Conservation (phyloP, 805 yeast species). For the Yamadazyma ubonensis region DNA sequence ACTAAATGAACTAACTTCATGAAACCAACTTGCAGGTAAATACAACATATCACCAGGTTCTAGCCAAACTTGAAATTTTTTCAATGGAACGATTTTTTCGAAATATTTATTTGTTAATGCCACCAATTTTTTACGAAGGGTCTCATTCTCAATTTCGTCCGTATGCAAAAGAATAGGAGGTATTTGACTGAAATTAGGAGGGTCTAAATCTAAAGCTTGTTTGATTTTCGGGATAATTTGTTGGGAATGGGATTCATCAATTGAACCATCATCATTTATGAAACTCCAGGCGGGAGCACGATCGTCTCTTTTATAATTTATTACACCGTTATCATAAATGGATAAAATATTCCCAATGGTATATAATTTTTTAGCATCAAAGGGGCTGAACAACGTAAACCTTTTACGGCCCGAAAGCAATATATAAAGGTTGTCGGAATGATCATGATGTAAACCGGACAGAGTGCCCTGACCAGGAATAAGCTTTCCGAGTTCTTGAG, state of each 20-base stretch:
- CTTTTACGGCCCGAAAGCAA: conserved; percentile 60
- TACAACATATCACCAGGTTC: conserved; percentile 66
- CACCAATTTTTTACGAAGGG: conserved; percentile 24
- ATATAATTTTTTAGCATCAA: conserved; percentile 54
- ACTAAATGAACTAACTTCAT: conserved; percentile 71
- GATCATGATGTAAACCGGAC: conserved; percentile 79
- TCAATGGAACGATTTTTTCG: conserved; percentile 47
- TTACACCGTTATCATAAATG: conserved; percentile 60
- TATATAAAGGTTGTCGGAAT: conserved; percentile 72
- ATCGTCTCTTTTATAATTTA: conserved; percentile 56
- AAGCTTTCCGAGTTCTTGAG: conserved; percentile 30
- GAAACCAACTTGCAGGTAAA: conserved; percentile 80
- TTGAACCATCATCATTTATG: conserved; percentile 61
- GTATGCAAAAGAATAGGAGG: conserved; percentile 65
- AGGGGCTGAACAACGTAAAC: conserved; percentile 66
- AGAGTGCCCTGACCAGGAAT: conserved; percentile 62
- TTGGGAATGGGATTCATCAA: conserved; percentile 43
- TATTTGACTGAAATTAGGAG: conserved; percentile 65
- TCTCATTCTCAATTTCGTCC: conserved; percentile 32
- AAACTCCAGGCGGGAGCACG: conserved; percentile 64
- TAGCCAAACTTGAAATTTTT: conserved; percentile 46
- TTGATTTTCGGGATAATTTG: conserved; percentile 5
- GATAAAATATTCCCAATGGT: conserved; percentile 63
- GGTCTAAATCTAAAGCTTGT: conserved; percentile 28
- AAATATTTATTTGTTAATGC: conserved; percentile 41